These are phyloP conservation scores for Citeromyces hawaiiensis DNA, from an alignment of 1,139 yeast species.

Conservation along the genomic window DNA sequence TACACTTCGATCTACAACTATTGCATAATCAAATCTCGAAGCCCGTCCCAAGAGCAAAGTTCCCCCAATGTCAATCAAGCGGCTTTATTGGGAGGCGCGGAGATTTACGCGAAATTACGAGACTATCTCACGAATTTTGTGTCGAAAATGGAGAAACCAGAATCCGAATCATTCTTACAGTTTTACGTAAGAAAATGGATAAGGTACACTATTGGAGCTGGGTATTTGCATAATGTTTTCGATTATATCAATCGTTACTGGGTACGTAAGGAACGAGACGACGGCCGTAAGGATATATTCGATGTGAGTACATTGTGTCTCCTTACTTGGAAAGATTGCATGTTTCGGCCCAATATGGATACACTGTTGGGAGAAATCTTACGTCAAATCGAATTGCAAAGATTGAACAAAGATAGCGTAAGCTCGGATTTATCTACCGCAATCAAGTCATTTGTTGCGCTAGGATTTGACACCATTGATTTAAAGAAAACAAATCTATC, in stretches of 20 bases:
- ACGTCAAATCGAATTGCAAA: constrained; percentile 60
- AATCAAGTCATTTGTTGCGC: constrained; percentile 68
- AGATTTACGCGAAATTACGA: constrained; percentile 64
- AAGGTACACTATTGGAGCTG: constrained; percentile 83
- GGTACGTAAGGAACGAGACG: constrained; percentile 94
- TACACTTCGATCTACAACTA: constrained; percentile 89
- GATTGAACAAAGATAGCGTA: constrained; percentile 69
- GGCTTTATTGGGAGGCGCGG: constrained; percentile 54
- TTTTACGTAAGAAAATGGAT: constrained; percentile 87
- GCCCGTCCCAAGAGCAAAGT: constrained; percentile 18
- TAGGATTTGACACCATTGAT: constrained; percentile 72
- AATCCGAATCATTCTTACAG: constrained; percentile 60
- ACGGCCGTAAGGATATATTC: constrained; percentile 82
- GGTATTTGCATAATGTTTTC: constrained; percentile 83
- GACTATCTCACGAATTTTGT: constrained; percentile 55
- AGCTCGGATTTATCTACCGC: constrained; percentile 58
- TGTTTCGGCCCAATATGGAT: constrained; percentile 58
- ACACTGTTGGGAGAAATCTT: constrained; percentile 58
- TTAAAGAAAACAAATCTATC: constrained; percentile 73
- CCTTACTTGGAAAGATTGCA: constrained; percentile 75
- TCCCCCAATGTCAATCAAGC: background rate
- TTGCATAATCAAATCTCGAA: constrained; percentile 72
- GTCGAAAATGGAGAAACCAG: constrained; percentile 27
- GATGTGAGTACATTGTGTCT: constrained; percentile 85
- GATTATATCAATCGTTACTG: constrained; percentile 95